Conservation (phyloP, 2,329 filamentous ascomycete genomes). For the Bipolaris zeicola region DNA sequence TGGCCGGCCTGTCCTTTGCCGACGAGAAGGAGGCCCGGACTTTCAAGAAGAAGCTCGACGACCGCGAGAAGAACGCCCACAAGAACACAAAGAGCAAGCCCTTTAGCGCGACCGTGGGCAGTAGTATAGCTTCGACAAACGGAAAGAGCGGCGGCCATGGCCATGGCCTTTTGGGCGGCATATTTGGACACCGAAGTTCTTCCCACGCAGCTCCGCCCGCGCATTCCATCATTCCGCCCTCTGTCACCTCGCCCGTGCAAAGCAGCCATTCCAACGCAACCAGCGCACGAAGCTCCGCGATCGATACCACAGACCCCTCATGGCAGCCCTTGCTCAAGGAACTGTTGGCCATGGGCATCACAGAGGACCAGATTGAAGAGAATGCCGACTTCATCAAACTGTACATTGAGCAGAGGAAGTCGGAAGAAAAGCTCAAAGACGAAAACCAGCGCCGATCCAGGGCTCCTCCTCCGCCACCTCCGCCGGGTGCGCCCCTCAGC, state of each 20-base stretch:
- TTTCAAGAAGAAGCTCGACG: constrained; percentile 97
- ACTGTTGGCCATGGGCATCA: constrained; percentile 68
- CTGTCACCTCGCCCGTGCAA: constrained; percentile 47
- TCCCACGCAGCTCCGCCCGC: constrained; percentile 50
- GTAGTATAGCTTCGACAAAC: constrained; percentile 30
- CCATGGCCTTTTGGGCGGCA: constrained; percentile 58
- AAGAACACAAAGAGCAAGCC: constrained; percentile 82
- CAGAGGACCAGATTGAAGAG: constrained; percentile 69
- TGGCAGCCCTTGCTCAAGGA: constrained; percentile 67
- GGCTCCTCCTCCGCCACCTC: constrained; percentile 68
- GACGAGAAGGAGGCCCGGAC: constrained; percentile 98
- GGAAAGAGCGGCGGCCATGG: constrained; percentile 40
- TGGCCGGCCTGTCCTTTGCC: constrained; percentile 87
- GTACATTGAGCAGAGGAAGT: constrained; percentile 69
- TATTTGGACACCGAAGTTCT: constrained; percentile 58
- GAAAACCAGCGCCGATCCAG: constrained; percentile 57
- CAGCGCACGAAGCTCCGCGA: constrained; percentile 52
- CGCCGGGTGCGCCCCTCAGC: constrained; percentile 60
- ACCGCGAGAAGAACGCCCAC: constrained; percentile 92
- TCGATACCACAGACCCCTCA: constrained; percentile 67
- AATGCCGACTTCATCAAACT: constrained; percentile 72
- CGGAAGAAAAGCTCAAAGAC: constrained; percentile 53
- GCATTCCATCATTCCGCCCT: constrained; percentile 57
- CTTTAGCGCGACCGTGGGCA: constrained; percentile 59
- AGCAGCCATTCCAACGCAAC: constrained; percentile 43